Base-by-base conservation (phyloP, 345 rosid species). In the Cardamine occulta region DNA sequence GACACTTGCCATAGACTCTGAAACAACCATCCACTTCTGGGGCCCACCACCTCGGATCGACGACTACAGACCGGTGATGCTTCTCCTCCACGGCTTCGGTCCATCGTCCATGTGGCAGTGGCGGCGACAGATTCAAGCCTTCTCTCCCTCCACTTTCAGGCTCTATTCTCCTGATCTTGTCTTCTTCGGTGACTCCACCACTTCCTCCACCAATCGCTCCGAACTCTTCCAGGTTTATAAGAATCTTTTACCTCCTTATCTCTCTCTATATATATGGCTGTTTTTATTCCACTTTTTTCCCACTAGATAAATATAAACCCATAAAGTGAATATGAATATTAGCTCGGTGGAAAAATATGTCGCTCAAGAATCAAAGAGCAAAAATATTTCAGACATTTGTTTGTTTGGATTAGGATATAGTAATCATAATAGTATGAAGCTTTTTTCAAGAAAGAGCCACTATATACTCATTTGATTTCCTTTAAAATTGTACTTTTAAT, bases 31-130 rank as follows among this genome's bases (percentile, higher is more conserved):
- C 78, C 89, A 87, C 44, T 83, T 88, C 72, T 93, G 98, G 98
- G 88, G 85, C 1, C 95, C 98, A 11, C 66, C 74, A 15, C 32
- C 68, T 4, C 6, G 4, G 39, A 37, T 31, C 7, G 35, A 59
- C n/a, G 49, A 59, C 17, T 15, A n/a, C 18, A 86, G 85, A 63
- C 87, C 90, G 0, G 71, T 82, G 14, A 55, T 94, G n/a, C 69
- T 94, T 39, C 82, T 94, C 35, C 79, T 94, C 73, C 98, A 94
- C 39, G 98, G 97, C 53, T 94, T 94, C 66, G 98, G 98, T 0
- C 97, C 97, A 7, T 58, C 70, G 12, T 81, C 93, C 15, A 70
- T 88, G 60, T 91, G 93, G 93, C 93, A 89, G 73, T 93, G 98
- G 98, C 85, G 92, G 29, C 72, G 65, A 32, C 93, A 91, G 84